Conservation (phyloP, 2,329 filamentous ascomycete genomes). For the Podosphaera fusca region DNA sequence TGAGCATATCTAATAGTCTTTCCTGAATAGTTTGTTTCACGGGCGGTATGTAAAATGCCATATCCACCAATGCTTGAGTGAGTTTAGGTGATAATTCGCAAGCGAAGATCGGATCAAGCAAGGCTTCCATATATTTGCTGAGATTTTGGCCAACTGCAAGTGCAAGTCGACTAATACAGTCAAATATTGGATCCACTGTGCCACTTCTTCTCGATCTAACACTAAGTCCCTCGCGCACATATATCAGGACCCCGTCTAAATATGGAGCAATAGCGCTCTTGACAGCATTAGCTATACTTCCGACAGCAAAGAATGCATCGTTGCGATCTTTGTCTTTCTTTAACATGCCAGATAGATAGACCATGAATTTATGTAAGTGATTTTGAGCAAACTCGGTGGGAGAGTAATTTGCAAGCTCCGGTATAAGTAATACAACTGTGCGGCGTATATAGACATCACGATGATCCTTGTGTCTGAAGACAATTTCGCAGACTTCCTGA, state of each 20-base stretch:
- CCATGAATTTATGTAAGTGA: conserved; percentile 91
- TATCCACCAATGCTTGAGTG: conserved; percentile 87
- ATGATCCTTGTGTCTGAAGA: conserved; percentile 81
- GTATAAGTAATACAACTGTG: conserved; percentile 78
- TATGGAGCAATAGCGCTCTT: conserved; percentile 90
- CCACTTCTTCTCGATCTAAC: conserved; percentile 36
- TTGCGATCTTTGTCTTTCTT: conserved; percentile 91
- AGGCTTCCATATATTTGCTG: conserved; percentile 93
- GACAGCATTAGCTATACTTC: conserved; percentile 87
- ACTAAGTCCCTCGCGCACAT: conserved; percentile 77
- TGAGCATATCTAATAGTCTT: conserved; percentile 79
- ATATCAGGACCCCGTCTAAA: conserved; percentile 77
- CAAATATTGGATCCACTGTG: conserved; percentile 59
- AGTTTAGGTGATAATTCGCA: conserved; percentile 86
- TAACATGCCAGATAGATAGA: conserved; percentile 77
- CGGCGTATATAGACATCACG: conserved; percentile 68
- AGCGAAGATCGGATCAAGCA: conserved; percentile 89
- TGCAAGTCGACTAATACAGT: conserved; percentile 91
- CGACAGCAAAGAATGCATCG: conserved; percentile 84
- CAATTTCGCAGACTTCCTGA: conserved; percentile 74
- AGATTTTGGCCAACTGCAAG: conserved; percentile 88
- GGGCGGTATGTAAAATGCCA: conserved; percentile 95
- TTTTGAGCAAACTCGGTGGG: conserved; percentile 70
- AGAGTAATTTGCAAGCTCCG: conserved; percentile 77
- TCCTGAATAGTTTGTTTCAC: conserved; percentile 87